Conservation (phyloP, 2,329 filamentous ascomycete genomes). For the Falciphora oryzae region DNA sequence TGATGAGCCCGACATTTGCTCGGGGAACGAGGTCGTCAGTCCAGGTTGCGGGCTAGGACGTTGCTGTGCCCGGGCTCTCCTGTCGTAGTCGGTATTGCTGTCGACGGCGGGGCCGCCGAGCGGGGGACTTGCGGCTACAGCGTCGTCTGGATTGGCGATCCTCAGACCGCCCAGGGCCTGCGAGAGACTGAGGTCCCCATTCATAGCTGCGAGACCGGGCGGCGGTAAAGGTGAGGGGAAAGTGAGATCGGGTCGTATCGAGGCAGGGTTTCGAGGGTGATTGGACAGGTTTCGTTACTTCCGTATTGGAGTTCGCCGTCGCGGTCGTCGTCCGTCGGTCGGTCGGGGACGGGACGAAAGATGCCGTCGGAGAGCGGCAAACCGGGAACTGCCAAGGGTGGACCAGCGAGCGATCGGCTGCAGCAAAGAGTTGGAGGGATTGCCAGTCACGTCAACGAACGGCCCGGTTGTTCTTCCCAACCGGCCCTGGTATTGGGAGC, state of each 20-base stretch:
- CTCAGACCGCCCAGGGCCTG: conserved; percentile 89
- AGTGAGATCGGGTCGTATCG: not conserved
- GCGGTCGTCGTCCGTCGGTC: not conserved
- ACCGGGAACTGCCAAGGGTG: not conserved
- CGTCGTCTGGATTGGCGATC: conserved; percentile 92
- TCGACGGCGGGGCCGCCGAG: conserved; percentile 7
- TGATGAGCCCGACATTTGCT: not conserved
- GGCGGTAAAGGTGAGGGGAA: conserved; percentile 1
- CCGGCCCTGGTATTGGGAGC: not conserved
- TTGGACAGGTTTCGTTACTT: not conserved
- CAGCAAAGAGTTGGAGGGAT: not conserved
- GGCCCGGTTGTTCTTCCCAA: not conserved
- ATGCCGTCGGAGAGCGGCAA: not conserved
- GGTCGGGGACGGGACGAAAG: not conserved
- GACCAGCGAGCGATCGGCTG: not conserved
- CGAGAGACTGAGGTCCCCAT: conserved; percentile 86
- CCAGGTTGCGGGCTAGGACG: not conserved
- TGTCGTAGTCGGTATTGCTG: not conserved
- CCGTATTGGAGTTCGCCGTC: not conserved
- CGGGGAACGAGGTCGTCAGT: not conserved
- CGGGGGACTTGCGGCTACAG: conserved; percentile 28
- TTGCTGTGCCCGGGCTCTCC: not conserved
- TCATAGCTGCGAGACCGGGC: conserved; percentile 52
- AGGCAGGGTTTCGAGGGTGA: not conserved
- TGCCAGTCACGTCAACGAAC: not conserved